Evolutionary conservation across 1,284 basidiomycete genomes (phyloP).

Genomic region (Moesziomyces parantarcticus): DNA sequence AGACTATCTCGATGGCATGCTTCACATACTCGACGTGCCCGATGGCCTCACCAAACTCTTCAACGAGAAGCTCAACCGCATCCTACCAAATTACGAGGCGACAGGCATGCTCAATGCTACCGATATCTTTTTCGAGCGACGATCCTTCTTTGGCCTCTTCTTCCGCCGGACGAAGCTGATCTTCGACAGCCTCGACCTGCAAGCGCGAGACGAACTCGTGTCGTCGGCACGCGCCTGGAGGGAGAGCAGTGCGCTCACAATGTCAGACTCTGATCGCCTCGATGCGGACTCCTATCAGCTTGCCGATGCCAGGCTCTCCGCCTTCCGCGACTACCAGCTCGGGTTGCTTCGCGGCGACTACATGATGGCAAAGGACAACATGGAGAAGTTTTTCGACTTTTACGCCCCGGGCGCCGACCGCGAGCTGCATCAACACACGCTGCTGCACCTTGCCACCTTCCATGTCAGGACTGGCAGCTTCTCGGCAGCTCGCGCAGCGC

Average conservation of each 20-base stretch:
- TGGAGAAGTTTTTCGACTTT: slow-evolving; percentile 51
- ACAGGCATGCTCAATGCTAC: slow-evolving; percentile 34
- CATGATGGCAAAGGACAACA: slow-evolving; percentile 39
- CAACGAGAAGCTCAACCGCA: slow-evolving; percentile 41
- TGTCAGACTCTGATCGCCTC: neutral
- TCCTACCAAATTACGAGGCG: slow-evolving; percentile 43
- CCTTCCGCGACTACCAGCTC: slow-evolving; percentile 39
- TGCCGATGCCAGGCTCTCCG: slow-evolving; percentile 25
- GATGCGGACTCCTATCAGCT: neutral
- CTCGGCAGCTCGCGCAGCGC: slow-evolving; percentile 34
- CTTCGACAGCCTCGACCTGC: slow-evolving; percentile 47
- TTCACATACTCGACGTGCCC: slow-evolving; percentile 33
- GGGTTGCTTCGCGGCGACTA: slow-evolving; percentile 45
- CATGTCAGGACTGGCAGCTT: slow-evolving; percentile 36
- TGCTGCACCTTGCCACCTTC: slow-evolving; percentile 41
- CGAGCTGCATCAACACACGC: slow-evolving; percentile 50
- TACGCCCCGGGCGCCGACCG: slow-evolving; percentile 47
- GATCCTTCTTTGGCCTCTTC: slow-evolving; percentile 50
- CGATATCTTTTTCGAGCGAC: slow-evolving; percentile 44
- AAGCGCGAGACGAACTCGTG: slow-evolving; percentile 30
- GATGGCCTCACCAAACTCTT: slow-evolving; percentile 48
- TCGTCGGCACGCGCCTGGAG: slow-evolving; percentile 31
- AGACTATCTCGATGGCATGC: slow-evolving; percentile 42
- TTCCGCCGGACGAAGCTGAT: slow-evolving; percentile 41
- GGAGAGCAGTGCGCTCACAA: slow-evolving; percentile 1